Conservation (phyloP, 371 early-diverging fungal species). For the Actinomortierella ambigua region DNA sequence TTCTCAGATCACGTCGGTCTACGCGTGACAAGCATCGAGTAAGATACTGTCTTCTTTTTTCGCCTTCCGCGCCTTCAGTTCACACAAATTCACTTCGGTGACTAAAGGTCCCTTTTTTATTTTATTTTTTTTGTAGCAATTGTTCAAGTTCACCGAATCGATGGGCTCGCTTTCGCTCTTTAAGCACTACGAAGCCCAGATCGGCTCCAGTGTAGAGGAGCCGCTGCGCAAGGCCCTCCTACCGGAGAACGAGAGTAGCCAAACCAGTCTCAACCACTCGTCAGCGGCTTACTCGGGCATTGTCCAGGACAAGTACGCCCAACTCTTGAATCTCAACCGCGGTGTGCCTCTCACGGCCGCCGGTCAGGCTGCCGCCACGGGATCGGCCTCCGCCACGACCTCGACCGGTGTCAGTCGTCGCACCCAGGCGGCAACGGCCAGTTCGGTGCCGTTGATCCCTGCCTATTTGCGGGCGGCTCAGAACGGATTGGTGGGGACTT, state of each 20-base stretch:
- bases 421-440: conserved; percentile 27
- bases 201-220: conserved; percentile 14
- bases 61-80: too few relatives aligned
- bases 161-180: conserved; percentile 29
- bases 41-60: conserved; percentile 1
- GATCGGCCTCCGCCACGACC: not conserved
- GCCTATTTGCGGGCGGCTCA: conserved; percentile 35
- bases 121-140: conserved; percentile 16
- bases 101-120: not conserved
- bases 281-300: conserved; percentile 39
- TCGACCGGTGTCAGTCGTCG: conserved; percentile 8
- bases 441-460: conserved; percentile 39
- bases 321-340: conserved; percentile 15
- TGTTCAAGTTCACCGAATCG: conserved; percentile 46
- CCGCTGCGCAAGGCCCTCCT: conserved; percentile 32
- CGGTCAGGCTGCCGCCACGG: conserved; percentile 2
- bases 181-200: conserved; percentile 23
- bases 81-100: too few relatives aligned
- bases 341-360: conserved; percentile 5
- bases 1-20: conserved; percentile 20
- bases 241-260: conserved; percentile 35
- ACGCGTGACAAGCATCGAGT: conserved; percentile 42
- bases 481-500: conserved; percentile 17
- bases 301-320: conserved; percentile 44
- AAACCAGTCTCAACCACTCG: not conserved